phyloP scores from a whole-genome alignment of 208 protist genomes.

The Trypanosoma grayi region DNA sequence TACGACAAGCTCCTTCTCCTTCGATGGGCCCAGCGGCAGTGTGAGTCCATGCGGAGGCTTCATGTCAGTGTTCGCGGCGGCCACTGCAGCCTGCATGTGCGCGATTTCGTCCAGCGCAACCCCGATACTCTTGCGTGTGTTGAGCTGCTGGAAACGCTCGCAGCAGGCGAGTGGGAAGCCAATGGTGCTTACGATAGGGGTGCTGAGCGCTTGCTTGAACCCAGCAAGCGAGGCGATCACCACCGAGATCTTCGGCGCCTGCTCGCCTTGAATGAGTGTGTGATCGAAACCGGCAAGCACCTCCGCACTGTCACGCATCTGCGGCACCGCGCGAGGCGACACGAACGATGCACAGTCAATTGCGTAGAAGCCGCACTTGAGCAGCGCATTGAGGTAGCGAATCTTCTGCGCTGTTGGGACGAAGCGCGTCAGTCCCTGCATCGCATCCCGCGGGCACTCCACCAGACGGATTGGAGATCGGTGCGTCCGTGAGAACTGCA shows the following conservation, averaged over 20 bases:
- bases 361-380: constrained; percentile 36
- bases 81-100: constrained; percentile 18
- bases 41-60: not conserved
- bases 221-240: constrained; percentile 27
- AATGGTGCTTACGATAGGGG: constrained; percentile 26
- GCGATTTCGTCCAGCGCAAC: constrained; percentile 14
- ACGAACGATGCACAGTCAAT: constrained; percentile 41
- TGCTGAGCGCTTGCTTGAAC: constrained; percentile 19
- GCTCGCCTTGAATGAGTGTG: not conserved
- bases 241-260: constrained; percentile 28
- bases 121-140: constrained; percentile 30
- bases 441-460: constrained; percentile 41
- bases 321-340: constrained; percentile 36
- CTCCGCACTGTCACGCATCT: constrained; percentile 40
- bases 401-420: constrained; percentile 41
- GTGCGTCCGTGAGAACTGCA: not conserved
- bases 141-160: constrained; percentile 34
- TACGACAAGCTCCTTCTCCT: constrained; percentile 28
- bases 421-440: constrained; percentile 37
- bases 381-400: constrained; percentile 29
- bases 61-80: not conserved
- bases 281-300: constrained; percentile 26
- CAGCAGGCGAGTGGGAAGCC: constrained; percentile 35
- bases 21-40: not conserved
- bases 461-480: constrained; percentile 28